phyloP scores from a whole-genome alignment of 208 protist species.

The Novymonas esmeraldas region DNA sequence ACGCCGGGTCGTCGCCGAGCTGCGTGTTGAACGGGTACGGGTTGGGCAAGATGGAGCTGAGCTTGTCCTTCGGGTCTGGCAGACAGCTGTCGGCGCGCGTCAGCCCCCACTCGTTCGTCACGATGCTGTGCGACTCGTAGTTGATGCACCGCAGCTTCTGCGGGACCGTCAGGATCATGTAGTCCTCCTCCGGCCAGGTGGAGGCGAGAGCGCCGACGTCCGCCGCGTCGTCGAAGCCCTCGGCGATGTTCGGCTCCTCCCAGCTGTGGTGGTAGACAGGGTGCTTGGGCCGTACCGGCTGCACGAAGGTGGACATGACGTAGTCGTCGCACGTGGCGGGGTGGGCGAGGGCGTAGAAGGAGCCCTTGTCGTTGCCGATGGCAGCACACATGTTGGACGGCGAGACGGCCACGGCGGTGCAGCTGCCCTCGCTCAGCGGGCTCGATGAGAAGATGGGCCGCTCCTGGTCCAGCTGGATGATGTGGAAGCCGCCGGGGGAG shows the following conservation, averaged over 20 bases:
- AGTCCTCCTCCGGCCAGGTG: constrained; percentile 85
- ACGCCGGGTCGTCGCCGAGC: constrained; percentile 78
- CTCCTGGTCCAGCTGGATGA: constrained; percentile 77
- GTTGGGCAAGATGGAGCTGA: constrained; percentile 76
- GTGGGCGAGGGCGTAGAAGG: constrained; percentile 78
- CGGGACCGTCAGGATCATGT: constrained; percentile 89
- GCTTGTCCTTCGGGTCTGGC: constrained; percentile 87
- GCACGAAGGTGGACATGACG: constrained; percentile 76
- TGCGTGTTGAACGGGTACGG: constrained; percentile 87
- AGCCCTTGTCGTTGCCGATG: constrained; percentile 88
- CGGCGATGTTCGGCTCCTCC: constrained; percentile 66
- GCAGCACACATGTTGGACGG: constrained; percentile 80
- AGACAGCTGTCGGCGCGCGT: constrained; percentile 79
- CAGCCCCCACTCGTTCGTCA: constrained; percentile 77
- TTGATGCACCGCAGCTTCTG: constrained; percentile 81
- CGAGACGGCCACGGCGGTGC: constrained; percentile 73
- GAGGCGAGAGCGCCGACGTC: constrained; percentile 61
- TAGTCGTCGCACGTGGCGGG: constrained; percentile 72
- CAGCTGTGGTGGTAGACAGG: constrained; percentile 69
- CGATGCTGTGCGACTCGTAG: constrained; percentile 42
- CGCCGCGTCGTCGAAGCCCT: constrained; percentile 70
- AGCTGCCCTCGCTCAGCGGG: constrained; percentile 55
- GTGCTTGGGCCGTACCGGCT: constrained; percentile 65
- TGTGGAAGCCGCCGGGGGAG: constrained; percentile 75
- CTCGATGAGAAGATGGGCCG: constrained; percentile 62